Evolutionary conservation across 495 filamentous ascomycete species (phyloP).

Genomic region (Aspergillus kassunensis): DNA sequence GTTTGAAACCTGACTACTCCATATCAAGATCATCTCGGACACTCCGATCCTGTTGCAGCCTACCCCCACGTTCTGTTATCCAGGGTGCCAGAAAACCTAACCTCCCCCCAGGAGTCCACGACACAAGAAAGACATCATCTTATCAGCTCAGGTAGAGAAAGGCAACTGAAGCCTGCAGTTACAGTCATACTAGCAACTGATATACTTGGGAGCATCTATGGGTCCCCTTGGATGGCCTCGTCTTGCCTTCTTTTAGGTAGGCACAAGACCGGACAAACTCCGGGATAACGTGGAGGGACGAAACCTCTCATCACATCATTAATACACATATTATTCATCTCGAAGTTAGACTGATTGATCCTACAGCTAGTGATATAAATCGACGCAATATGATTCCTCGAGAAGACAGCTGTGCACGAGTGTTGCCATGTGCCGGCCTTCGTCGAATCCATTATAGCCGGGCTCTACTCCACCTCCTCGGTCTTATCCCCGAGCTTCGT

Average conservation of each 20-base stretch:
- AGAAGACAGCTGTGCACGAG: not conserved
- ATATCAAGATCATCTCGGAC: not conserved
- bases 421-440: not conserved
- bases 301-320: not conserved
- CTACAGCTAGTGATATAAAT: not conserved
- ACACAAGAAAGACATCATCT: not conserved
- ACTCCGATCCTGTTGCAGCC: not conserved
- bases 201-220: not conserved
- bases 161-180: not conserved
- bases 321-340: not conserved
- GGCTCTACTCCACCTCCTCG: slow-evolving; percentile 2
- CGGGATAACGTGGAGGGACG: not conserved
- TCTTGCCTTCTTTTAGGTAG: not conserved
- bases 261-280: not conserved
- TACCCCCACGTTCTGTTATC: slow-evolving; percentile 13
- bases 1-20: not conserved
- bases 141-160: not conserved
- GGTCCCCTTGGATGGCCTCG: not conserved
- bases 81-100: not conserved
- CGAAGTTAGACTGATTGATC: not conserved
- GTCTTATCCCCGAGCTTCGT: not conserved
- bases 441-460: not conserved
- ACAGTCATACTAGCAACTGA: not conserved
- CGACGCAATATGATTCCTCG: not conserved
- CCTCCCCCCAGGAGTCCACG: not conserved